Evolutionary conservation across 2,329 filamentous ascomycete species (phyloP), one percentile per base, ranked within the genome.

Genomic region (Blastomyces emzantsi): DNA sequence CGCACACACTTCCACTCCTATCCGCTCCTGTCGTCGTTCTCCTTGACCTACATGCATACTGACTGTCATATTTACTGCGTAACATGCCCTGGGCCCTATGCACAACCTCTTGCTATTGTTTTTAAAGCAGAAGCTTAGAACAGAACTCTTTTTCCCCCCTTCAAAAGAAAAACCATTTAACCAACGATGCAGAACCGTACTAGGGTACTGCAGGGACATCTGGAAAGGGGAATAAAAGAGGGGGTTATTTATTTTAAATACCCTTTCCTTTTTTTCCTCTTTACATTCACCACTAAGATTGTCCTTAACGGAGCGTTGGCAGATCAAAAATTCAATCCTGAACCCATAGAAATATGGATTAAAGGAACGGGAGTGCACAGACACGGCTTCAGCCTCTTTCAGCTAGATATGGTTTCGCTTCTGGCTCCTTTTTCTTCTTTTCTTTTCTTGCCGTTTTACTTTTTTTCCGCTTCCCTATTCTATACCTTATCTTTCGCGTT

Each of bases 231-330:
- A 25, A 28, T n/a, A 8, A 43, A 22, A 43, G 28, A 22, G n/a
- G 22, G n/a, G 22, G 84, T 86, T 80, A 39, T 82, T 73, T 59
- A 45, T 54, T 49, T 52, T 58, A 45, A n/a, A 58, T 43, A 43
- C 43, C 22, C 54, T n/a, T 11, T 56, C 30, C 36, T 36, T 39
- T 39, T 39, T 36, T 45, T 19, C n/a, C 19, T 43, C 54, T 56
- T 59, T 43, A 52, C 52, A 54, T 65, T 68, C 65, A 17, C 61
- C 25, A 64, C 88, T 84, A 83, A 85, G 82, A 78, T 81, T 83
- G 82, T 79, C 81, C 87, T 87, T 88, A 90, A 90, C 88, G 88
- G 88, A 90, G 85, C 88, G 86, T 88, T 90, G 88, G 88, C 74
- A 91, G 81, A 89, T 79, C 69, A 79, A 73, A 75, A 56, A 68